phyloP scores from a whole-genome alignment of 495 filamentous ascomycete species.

The Cercophora newfieldiana region DNA sequence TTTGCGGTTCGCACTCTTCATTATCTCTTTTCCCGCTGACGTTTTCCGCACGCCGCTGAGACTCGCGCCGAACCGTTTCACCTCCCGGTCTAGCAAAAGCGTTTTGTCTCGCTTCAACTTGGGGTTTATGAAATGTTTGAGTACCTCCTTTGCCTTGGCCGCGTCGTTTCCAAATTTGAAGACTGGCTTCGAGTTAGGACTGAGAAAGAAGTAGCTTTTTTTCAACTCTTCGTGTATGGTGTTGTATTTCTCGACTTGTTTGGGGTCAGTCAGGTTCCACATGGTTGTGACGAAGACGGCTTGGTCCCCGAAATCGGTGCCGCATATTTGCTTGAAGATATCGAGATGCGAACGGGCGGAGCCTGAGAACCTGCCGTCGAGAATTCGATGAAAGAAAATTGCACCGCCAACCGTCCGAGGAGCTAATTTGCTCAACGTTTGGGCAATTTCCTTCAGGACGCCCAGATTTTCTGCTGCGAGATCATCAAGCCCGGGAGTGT shows the following conservation, averaged over 20 bases:
- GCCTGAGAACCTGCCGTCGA: conserved; percentile 4
- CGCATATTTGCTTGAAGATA: conserved; percentile 1
- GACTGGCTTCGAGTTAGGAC: too few relatives aligned
- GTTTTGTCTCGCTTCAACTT: background rate
- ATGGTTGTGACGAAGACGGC: conserved; percentile 8
- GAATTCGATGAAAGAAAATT: conserved; percentile 11
- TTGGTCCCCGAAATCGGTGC: background rate
- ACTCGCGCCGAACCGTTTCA: background rate
- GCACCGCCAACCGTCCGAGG: background rate
- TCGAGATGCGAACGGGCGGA: conserved; percentile 5
- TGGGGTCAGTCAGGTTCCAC: conserved; percentile 1
- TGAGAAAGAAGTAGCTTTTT: background rate
- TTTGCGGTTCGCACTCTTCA: background rate
- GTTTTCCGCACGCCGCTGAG: background rate
- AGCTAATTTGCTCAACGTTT: background rate
- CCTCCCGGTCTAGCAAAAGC: background rate
- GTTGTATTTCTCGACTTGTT: background rate
- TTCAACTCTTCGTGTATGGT: background rate
- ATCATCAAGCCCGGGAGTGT: conserved; percentile 8
- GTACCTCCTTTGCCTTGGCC: background rate
- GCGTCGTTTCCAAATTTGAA: background rate
- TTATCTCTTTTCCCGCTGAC: background rate
- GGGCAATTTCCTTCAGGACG: conserved; percentile 7
- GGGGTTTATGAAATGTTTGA: background rate
- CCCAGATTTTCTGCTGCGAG: conserved; percentile 5